Conservation (phyloP, 176 grass and related monocot species). For the Cocos nucifera region DNA sequence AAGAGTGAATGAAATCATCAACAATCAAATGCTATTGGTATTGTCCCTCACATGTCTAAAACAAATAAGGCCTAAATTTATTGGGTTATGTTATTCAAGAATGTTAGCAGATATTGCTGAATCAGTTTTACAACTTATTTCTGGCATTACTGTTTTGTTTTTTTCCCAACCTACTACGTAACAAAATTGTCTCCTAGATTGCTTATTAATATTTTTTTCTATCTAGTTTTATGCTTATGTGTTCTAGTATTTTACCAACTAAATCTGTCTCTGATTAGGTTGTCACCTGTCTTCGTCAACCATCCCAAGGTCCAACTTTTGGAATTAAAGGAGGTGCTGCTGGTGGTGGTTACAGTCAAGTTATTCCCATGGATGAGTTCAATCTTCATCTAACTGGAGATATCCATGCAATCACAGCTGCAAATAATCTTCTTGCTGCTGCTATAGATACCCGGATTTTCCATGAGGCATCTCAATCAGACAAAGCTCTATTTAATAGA, state of each 20-base stretch:
- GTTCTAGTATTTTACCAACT: background rate
- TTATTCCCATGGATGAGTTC: slow-evolving; percentile 99
- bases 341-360: slow-evolving; percentile 98
- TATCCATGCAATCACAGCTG: slow-evolving; percentile 95
- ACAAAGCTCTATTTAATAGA: slow-evolving; percentile 94
- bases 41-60: too few relatives aligned
- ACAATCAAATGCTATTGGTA: too few relatives aligned
- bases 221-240: too few relatives aligned
- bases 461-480: slow-evolving; percentile 83
- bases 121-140: too few relatives aligned
- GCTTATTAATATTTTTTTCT: too few relatives aligned
- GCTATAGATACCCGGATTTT: slow-evolving; percentile 97
- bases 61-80: too few relatives aligned
- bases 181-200: too few relatives aligned
- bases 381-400: slow-evolving; percentile 96
- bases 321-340: slow-evolving; percentile 97
- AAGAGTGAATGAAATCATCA: too few relatives aligned
- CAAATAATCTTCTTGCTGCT: slow-evolving; percentile 97
- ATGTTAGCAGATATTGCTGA: too few relatives aligned
- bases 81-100: too few relatives aligned
- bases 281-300: slow-evolving; percentile 83
- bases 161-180: too few relatives aligned
- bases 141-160: too few relatives aligned
- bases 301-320: slow-evolving; percentile 95
- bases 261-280: slow-evolving; percentile 44